These are phyloP conservation scores for Dothiorella sarmentorum DNA, from an alignment of 2,329 filamentous ascomycete species.

Conservation along the genomic window DNA sequence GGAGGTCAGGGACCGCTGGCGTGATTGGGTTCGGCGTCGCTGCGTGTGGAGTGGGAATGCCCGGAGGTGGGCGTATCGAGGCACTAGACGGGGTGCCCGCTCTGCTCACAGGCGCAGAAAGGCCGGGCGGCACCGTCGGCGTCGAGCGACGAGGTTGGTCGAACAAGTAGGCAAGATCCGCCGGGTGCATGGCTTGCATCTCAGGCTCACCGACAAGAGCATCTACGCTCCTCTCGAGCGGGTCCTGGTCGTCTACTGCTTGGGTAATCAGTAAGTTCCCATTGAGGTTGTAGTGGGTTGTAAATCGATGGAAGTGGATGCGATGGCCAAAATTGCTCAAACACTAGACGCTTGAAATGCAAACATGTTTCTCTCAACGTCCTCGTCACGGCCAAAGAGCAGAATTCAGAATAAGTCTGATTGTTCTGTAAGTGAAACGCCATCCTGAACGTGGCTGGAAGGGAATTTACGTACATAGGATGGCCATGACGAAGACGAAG, in stretches of 20 bases:
- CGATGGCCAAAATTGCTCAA: constrained; percentile 20
- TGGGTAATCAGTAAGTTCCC: constrained; percentile 40
- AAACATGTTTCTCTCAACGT: constrained; percentile 23
- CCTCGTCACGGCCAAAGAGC: constrained; percentile 39
- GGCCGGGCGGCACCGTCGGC: constrained; percentile 45
- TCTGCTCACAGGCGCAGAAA: constrained; percentile 32
- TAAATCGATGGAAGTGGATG: constrained; percentile 17
- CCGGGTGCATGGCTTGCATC: constrained; percentile 30
- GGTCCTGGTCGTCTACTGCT: constrained; percentile 16
- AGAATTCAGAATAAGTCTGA: constrained; percentile 33
- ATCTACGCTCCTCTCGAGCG: constrained; percentile 57
- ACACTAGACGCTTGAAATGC: not conserved
- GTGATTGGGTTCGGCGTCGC: constrained; percentile 4
- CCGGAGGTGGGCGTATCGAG: constrained; percentile 13
- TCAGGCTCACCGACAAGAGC: constrained; percentile 61
- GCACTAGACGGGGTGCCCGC: constrained; percentile 11
- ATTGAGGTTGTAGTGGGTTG: not conserved
- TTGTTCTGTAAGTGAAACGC: constrained; percentile 39
- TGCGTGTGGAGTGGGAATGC: constrained; percentile 8
- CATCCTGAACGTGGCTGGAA: constrained; percentile 36
- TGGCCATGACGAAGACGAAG: constrained; percentile 46
- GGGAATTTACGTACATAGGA: constrained; percentile 43
- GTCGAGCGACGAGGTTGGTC: constrained; percentile 41
- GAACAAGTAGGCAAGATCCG: constrained; percentile 23
- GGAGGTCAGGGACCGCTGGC: constrained; percentile 14